phyloP scores from a whole-genome alignment of 495 filamentous ascomycete genomes.

The Elaphomyces granulatus region DNA sequence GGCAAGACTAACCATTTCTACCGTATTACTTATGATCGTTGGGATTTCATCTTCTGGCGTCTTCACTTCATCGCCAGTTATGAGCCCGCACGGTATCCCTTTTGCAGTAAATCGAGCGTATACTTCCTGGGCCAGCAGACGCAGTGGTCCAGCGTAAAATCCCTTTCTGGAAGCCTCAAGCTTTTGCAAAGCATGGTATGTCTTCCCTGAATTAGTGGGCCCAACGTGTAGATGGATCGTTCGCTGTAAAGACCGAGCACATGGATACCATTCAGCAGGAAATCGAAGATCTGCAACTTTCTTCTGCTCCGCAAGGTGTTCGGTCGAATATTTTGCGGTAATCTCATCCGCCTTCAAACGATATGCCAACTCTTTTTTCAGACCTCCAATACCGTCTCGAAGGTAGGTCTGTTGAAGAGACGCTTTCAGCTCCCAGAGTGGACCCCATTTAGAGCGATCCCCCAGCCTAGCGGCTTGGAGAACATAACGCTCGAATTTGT shows the following conservation, averaged over 20 bases:
- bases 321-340: constrained; percentile 27
- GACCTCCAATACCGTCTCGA: constrained; percentile 27
- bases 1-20: constrained; percentile 84
- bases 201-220: constrained; percentile 97
- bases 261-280: constrained; percentile 84
- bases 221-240: constrained; percentile 89
- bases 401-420: constrained; percentile 44
- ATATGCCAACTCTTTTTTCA: constrained; percentile 45
- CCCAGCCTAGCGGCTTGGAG: constrained; percentile 21
- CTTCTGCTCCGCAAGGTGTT: constrained; percentile 42
- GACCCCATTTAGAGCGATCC: constrained; percentile 10
- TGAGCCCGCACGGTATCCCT: constrained; percentile 57
- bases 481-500: constrained; percentile 24
- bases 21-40: constrained; percentile 69
- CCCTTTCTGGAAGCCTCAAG: constrained; percentile 62
- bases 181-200: constrained; percentile 83
- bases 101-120: constrained; percentile 66
- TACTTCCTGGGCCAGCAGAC: constrained; percentile 86
- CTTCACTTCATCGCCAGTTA: constrained; percentile 84
- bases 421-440: constrained; percentile 15
- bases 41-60: constrained; percentile 33
- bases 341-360: constrained; percentile 39
- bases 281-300: constrained; percentile 64
- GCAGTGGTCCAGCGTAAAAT: constrained; percentile 81
- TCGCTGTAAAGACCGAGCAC: constrained; percentile 59